A percentile compares a stretch with the other conserved stretches of the same genome.
These are phyloP conservation scores for Coemansia aciculifera DNA, from an alignment of 192 early-diverging fungal species.

Conservation along the genomic window DNA sequence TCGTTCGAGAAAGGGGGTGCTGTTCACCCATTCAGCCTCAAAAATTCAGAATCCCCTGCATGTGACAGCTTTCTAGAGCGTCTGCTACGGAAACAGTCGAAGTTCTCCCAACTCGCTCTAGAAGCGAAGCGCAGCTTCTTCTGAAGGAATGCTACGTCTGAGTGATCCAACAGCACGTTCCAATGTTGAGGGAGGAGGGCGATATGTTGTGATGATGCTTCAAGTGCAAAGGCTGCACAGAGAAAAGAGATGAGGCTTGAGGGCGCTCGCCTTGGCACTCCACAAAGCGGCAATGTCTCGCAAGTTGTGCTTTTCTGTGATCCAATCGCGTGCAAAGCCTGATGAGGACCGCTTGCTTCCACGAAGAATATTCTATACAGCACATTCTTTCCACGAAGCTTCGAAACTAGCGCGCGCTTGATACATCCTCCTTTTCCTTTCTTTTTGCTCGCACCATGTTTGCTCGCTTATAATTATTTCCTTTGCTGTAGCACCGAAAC, in stretches of 20 bases:
- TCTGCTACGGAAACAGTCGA: background rate
- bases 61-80: slow-evolving; percentile 2
- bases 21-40: slow-evolving; percentile 2
- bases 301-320: slow-evolving; percentile 4
- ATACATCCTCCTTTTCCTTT: background rate
- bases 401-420: background rate
- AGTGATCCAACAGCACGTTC: background rate
- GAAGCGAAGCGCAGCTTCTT: background rate
- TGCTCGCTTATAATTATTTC: background rate
- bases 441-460: background rate
- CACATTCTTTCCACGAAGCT: slow-evolving; percentile 12
- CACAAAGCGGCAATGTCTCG: background rate
- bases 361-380: slow-evolving; percentile 16
- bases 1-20: background rate
- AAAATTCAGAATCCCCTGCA: background rate
- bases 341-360: slow-evolving; percentile 13
- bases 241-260: background rate
- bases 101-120: background rate
- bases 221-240: background rate
- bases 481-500: slow-evolving; percentile 1
- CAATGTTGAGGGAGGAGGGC: background rate
- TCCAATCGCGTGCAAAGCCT: background rate
- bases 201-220: background rate
- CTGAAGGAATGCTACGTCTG: background rate
- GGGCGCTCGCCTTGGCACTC: background rate